Evolutionary conservation across 768 basidiomycete genomes (phyloP).

Genomic region (Amanita pallidorosea): DNA sequence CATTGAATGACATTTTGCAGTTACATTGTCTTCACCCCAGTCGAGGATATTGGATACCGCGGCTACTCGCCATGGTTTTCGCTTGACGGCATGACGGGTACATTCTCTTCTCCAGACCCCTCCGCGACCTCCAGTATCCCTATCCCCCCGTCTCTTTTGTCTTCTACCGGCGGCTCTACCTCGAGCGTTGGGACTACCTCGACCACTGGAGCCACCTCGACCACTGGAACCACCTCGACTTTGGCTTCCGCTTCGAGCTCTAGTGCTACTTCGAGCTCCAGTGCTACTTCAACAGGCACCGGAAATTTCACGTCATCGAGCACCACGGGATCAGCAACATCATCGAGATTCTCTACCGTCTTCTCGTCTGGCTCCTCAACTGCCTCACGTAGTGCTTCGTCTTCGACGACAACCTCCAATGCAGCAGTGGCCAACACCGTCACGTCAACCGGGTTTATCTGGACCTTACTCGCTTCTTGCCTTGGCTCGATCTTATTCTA

Average conservation of each 20-base stretch:
- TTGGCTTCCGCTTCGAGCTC: too few relatives aligned
- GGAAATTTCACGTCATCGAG: too few relatives aligned
- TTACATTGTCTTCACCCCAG: slow-evolving; percentile 3
- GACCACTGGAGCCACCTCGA: too few relatives aligned
- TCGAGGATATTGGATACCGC: background rate
- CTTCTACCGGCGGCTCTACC: background rate
- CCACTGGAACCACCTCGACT: too few relatives aligned
- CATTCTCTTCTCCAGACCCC: slow-evolving; percentile 1
- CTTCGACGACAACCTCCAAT: background rate
- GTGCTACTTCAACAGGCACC: too few relatives aligned
- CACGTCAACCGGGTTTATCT: background rate
- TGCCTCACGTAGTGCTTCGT: background rate
- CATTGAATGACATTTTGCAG: background rate
- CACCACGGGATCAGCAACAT: background rate
- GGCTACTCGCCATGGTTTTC: slow-evolving; percentile 2
- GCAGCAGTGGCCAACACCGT: background rate
- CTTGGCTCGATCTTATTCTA: background rate
- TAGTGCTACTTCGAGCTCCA: too few relatives aligned
- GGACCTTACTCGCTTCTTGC: background rate
- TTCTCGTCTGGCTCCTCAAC: background rate
- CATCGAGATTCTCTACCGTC: slow-evolving; percentile 2
- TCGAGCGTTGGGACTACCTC: background rate
- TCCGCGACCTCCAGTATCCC: background rate
- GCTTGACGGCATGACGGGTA: slow-evolving; percentile 5
- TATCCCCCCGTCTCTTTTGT: background rate